phyloP scores from a whole-genome alignment of 2,329 filamentous ascomycete genomes.

The Ophiostoma sp. region DNA sequence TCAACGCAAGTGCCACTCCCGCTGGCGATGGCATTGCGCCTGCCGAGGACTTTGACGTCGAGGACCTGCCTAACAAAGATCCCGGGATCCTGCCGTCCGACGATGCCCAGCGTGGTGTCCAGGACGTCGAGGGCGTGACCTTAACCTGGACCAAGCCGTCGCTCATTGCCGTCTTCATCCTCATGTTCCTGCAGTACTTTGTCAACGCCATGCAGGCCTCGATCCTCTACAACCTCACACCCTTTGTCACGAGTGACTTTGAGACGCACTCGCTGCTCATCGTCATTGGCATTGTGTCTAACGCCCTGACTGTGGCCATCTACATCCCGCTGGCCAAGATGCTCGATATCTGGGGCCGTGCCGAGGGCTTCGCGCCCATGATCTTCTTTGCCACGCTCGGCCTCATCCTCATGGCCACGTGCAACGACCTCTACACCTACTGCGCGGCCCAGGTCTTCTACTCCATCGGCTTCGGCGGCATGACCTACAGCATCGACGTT shows the following conservation, averaged over 20 bases:
- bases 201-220: conserved; percentile 45
- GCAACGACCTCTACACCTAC: background rate
- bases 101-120: conserved; percentile 41
- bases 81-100: conserved; percentile 12
- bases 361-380: conserved; percentile 54
- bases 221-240: conserved; percentile 39
- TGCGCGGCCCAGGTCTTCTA: conserved; percentile 15
- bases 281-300: conserved; percentile 49
- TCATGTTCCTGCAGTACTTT: conserved; percentile 47
- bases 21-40: background rate
- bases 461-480: conserved; percentile 24
- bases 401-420: conserved; percentile 34
- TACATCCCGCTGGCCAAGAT: conserved; percentile 62
- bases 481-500: conserved; percentile 49
- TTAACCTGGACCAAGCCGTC: conserved; percentile 39
- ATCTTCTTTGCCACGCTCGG: conserved; percentile 44
- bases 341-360: conserved; percentile 60
- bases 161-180: conserved; percentile 39
- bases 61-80: conserved; percentile 18
- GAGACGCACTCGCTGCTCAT: conserved; percentile 48
- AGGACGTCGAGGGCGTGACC: conserved; percentile 44
- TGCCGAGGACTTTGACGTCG: background rate
- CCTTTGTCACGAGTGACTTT: conserved; percentile 49
- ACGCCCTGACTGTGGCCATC: conserved; percentile 51
- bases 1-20: background rate